Evolutionary conservation across 768 basidiomycete species (phyloP).

Genomic region (Pulveroboletus sp.): DNA sequence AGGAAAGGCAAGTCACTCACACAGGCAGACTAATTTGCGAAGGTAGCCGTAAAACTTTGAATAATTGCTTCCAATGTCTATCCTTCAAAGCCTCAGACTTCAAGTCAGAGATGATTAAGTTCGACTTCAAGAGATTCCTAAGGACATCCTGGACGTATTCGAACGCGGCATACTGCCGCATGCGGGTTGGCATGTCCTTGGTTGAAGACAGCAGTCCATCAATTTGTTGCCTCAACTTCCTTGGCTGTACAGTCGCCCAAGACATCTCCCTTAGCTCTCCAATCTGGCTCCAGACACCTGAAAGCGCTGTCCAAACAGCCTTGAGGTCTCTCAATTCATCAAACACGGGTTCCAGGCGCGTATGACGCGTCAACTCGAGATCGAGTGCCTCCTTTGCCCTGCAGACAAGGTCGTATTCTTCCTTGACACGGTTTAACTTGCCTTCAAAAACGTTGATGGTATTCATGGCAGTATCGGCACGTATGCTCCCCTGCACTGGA

Average conservation of each 20-base stretch:
- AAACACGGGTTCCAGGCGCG: constrained; percentile 87
- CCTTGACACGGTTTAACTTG: constrained; percentile 82
- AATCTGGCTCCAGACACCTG: constrained; percentile 94
- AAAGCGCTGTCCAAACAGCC: constrained; percentile 97
- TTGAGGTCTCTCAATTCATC: constrained; percentile 96
- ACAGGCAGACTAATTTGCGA: constrained; percentile 70
- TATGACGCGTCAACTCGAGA: constrained; percentile 84
- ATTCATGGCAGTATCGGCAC: constrained; percentile 94
- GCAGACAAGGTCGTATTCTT: constrained; percentile 93
- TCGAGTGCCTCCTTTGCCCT: constrained; percentile 96
- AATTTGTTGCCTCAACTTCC: constrained; percentile 91
- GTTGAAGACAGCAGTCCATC: constrained; percentile 90
- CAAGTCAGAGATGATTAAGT: constrained; percentile 84
- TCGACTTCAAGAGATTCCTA: constrained; percentile 81
- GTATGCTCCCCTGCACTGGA: constrained; percentile 94
- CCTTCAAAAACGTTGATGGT: constrained; percentile 94
- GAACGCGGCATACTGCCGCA: constrained; percentile 98
- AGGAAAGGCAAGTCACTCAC: constrained; percentile 40
- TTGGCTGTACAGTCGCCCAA: constrained; percentile 91
- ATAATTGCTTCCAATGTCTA: constrained; percentile 96
- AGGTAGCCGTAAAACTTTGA: constrained; percentile 78
- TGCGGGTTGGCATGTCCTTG: constrained; percentile 97
- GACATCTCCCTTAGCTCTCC: constrained; percentile 79
- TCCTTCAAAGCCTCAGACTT: constrained; percentile 98
- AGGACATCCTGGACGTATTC: constrained; percentile 95